Conservation (phyloP, 768 basidiomycete genomes). For the Lactifluus pinguis region DNA sequence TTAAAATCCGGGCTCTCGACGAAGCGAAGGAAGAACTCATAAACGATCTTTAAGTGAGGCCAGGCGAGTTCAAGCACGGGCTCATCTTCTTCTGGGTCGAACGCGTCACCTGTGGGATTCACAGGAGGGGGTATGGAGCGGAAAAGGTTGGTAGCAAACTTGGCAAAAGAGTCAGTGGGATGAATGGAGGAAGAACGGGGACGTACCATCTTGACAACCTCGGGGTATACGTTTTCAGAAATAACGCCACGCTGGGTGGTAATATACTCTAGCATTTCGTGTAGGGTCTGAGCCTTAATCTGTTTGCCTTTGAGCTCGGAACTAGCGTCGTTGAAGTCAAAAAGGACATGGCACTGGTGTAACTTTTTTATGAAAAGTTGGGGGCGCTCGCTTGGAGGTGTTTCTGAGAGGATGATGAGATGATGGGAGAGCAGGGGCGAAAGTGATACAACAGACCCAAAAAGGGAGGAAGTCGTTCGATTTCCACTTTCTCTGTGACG, state of each 20-base stretch:
- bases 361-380: slow-evolving; percentile 91
- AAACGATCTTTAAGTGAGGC: slow-evolving; percentile 99
- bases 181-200: slow-evolving; percentile 3
- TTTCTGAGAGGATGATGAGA: slow-evolving; percentile 49
- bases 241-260: slow-evolving; percentile 94
- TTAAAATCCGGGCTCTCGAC: slow-evolving; percentile 98
- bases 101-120: slow-evolving; percentile 96
- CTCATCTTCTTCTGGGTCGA: slow-evolving; percentile 99
- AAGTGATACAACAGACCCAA: slow-evolving; percentile 45
- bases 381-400: slow-evolving; percentile 76
- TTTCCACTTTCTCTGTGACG: slow-evolving; percentile 91
- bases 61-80: slow-evolving; percentile 98
- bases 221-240: slow-evolving; percentile 95
- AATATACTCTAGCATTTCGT: slow-evolving; percentile 99
- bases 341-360: slow-evolving; percentile 91
- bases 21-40: slow-evolving; percentile 99
- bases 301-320: slow-evolving; percentile 95
- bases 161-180: slow-evolving; percentile 10
- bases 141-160: slow-evolving; percentile 99
- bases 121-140: slow-evolving; percentile 99
- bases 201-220: slow-evolving; percentile 95
- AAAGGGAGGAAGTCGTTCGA: slow-evolving; percentile 89
- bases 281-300: slow-evolving; percentile 94
- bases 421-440: slow-evolving; percentile 8
- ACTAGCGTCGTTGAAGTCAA: slow-evolving; percentile 98